Percentiles rank a stretch among this genome's conserved stretches.
Evolutionary conservation across 345 rosid genomes (phyloP).

Genomic region (Acer saccharum): DNA sequence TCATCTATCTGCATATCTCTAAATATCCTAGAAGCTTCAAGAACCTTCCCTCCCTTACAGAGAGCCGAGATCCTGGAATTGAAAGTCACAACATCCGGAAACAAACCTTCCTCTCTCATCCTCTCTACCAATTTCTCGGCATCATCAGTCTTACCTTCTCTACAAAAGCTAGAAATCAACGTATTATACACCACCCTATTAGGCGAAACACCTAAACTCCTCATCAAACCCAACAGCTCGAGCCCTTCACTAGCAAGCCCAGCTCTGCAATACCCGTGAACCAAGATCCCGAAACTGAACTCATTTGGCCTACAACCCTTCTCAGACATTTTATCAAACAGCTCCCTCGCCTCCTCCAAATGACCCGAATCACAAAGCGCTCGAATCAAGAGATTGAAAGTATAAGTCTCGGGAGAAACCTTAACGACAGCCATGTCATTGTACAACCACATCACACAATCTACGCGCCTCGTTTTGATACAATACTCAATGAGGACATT

Average conservation of each 20-base stretch:
- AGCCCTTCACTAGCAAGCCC: constrained; percentile 57
- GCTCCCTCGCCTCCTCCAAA: constrained; percentile 62
- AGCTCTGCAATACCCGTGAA: constrained; percentile 81
- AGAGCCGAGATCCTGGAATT: constrained; percentile 90
- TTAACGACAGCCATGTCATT: constrained; percentile 68
- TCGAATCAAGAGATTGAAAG: constrained; percentile 73
- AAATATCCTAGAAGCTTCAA: constrained; percentile 89
- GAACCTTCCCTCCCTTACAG: constrained; percentile 64
- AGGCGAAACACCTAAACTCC: constrained; percentile 45
- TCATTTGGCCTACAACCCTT: constrained; percentile 82
- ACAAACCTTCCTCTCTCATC: constrained; percentile 75
- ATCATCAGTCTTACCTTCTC: constrained; percentile 72
- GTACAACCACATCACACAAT: constrained; percentile 68
- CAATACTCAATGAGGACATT: constrained; percentile 62
- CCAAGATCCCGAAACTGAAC: constrained; percentile 79
- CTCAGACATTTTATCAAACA: constrained; percentile 87
- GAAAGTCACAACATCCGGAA: constrained; percentile 83
- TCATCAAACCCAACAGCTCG: constrained; percentile 63
- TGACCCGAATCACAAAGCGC: constrained; percentile 67
- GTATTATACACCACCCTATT: constrained; percentile 83
- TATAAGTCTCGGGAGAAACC: constrained; percentile 73
- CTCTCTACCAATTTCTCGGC: constrained; percentile 79
- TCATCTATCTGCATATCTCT: constrained; percentile 87
- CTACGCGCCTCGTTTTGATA: constrained; percentile 44
- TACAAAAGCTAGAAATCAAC: constrained; percentile 75